These are phyloP conservation scores for Phaeosphaeriaceae sp. DNA, from an alignment of 2,329 filamentous ascomycete genomes.

Conservation along the genomic window DNA sequence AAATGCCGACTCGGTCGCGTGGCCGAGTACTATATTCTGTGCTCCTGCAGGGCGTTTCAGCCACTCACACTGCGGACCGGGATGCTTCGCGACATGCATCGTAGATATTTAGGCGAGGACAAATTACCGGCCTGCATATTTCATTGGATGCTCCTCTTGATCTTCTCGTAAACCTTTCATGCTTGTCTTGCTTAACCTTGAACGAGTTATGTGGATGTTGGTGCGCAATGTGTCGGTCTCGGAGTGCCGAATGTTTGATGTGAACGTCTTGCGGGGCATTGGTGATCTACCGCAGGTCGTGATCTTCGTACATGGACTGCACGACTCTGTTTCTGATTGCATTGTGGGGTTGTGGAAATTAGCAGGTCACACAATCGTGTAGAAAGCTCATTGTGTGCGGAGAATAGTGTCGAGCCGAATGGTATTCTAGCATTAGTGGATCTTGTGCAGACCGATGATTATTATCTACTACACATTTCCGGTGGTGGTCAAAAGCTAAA, in stretches of 20 bases:
- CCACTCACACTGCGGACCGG: background rate
- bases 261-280: background rate
- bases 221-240: background rate
- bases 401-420: background rate
- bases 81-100: background rate
- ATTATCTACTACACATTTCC: background rate
- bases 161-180: background rate
- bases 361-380: background rate
- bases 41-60: background rate
- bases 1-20: conserved; percentile 1
- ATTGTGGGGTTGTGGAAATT: background rate
- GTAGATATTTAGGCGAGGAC: background rate
- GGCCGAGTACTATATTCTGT: conserved; percentile 2
- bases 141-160: background rate
- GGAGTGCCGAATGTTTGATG: background rate
- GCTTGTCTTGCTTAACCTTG: background rate
- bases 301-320: background rate
- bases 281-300: background rate
- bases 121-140: background rate
- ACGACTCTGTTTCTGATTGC: background rate
- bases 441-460: background rate
- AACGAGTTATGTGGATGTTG: background rate
- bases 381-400: background rate
- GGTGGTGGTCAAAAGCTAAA: no score
- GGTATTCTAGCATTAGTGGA: background rate